Percentiles rank a stretch among this genome's conserved stretches.
These are phyloP conservation scores for Neodidymelliopsis sp. DNA, from an alignment of 2,329 filamentous ascomycete species.

Conservation along the genomic window DNA sequence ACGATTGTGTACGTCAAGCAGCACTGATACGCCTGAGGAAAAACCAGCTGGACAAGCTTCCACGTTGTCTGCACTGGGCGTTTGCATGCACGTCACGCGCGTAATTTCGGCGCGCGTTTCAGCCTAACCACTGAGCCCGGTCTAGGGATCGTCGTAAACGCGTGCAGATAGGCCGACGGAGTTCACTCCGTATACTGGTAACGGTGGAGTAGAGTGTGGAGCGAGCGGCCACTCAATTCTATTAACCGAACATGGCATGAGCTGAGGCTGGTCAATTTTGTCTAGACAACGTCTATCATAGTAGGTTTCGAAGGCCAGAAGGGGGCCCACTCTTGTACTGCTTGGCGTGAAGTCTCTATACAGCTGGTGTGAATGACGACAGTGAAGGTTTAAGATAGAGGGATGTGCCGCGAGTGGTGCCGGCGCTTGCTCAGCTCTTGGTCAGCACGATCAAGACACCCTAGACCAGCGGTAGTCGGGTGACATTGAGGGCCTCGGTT, in stretches of 20 bases:
- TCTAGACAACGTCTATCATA: neutral
- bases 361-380: neutral
- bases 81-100: conserved; percentile 15
- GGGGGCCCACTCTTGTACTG: neutral
- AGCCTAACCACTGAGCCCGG: conserved; percentile 5
- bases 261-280: conserved; percentile 1
- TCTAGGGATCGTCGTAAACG: conserved; percentile 3
- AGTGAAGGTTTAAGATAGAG: conserved; percentile 2
- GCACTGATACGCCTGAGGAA: neutral
- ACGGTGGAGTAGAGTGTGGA: conserved; percentile 1
- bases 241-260: neutral
- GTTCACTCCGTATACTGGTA: neutral
- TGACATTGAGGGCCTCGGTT: neutral
- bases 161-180: conserved; percentile 4
- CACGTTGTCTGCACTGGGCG: conserved; percentile 1
- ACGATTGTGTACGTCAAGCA: neutral
- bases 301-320: neutral
- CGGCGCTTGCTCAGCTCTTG: conserved; percentile 4
- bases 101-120: conserved; percentile 10
- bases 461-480: neutral
- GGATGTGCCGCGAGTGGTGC: neutral
- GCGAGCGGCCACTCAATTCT: neutral
- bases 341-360: neutral
- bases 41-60: conserved; percentile 10
- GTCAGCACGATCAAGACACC: neutral